Conservation (phyloP, 805 yeast genomes). For the Wickerhamiella shivajii region DNA sequence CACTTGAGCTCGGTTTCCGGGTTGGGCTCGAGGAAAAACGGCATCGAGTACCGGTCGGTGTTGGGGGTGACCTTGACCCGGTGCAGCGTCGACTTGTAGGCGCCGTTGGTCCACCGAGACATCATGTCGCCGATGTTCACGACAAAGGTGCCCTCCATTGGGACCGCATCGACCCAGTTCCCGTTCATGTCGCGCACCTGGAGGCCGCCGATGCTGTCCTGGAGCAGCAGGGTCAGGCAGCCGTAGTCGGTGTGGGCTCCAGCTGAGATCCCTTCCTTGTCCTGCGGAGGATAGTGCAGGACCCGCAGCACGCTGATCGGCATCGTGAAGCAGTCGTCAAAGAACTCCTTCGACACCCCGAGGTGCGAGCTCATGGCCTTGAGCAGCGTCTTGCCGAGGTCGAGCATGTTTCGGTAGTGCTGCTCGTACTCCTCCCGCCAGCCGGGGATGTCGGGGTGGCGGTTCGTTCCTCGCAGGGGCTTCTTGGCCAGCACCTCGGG, state of each 20-base stretch:
- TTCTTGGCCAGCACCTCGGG: slow-evolving; percentile 23
- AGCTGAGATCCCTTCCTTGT: slow-evolving; percentile 26
- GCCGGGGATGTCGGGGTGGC: slow-evolving; percentile 33
- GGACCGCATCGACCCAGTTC: slow-evolving; percentile 41
- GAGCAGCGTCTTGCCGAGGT: slow-evolving; percentile 31
- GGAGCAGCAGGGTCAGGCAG: slow-evolving; percentile 43
- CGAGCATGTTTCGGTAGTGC: slow-evolving; percentile 30
- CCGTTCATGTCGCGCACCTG: slow-evolving; percentile 43
- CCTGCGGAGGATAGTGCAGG: slow-evolving; percentile 40
- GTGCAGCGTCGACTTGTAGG: slow-evolving; percentile 46
- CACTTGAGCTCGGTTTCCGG: slow-evolving; percentile 6
- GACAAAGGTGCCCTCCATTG: slow-evolving; percentile 35
- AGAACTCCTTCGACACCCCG: slow-evolving; percentile 31
- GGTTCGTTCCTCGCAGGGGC: slow-evolving; percentile 39
- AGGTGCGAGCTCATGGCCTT: slow-evolving; percentile 41
- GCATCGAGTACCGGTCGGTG: slow-evolving; percentile 8
- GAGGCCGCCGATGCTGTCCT: slow-evolving; percentile 38
- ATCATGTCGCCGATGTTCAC: slow-evolving; percentile 48
- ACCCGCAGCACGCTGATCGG: slow-evolving; percentile 43
- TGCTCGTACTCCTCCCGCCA: slow-evolving; percentile 33
- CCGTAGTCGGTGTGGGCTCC: slow-evolving; percentile 61
- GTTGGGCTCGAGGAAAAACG: slow-evolving; percentile 8
- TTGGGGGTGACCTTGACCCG: slow-evolving; percentile 24
- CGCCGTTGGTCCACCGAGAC: slow-evolving; percentile 43
- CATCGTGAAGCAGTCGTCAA: slow-evolving; percentile 35